A percentile compares a stretch with the other conserved stretches of the same genome.
phyloP scores from a whole-genome alignment of 2,329 filamentous ascomycete genomes.

The Drechslera avenae region DNA sequence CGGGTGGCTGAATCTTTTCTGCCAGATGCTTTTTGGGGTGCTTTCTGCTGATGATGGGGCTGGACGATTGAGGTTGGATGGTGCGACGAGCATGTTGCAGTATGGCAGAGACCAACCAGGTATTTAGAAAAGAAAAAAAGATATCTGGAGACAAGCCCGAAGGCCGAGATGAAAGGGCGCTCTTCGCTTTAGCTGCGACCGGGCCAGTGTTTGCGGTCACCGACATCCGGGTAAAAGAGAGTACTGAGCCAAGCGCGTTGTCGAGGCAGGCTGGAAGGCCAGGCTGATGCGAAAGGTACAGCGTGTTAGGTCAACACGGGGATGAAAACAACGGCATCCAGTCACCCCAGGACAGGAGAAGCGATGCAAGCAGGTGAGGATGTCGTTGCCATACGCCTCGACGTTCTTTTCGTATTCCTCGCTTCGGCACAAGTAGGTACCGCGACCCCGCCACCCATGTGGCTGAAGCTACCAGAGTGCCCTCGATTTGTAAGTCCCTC shows the following conservation, averaged over 20 bases:
- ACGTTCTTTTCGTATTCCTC: neutral
- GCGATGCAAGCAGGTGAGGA: neutral
- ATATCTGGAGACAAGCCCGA: neutral
- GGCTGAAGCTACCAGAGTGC: constrained; percentile 19
- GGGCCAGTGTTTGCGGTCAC: neutral
- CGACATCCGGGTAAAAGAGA: constrained; percentile 13
- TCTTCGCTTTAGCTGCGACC: neutral
- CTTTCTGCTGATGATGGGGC: no score
- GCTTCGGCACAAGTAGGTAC: neutral
- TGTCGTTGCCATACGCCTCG: neutral
- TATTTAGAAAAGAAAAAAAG: no score
- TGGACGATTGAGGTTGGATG: no score
- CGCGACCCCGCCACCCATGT: constrained; percentile 22
- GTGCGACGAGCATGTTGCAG: no score
- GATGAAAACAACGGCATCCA: no score
- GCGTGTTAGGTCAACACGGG: neutral
- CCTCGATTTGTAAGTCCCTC: constrained; percentile 28
- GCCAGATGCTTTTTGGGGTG: no score
- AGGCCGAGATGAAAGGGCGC: neutral
- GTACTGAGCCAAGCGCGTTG: constrained; percentile 1
- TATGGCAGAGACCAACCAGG: no score
- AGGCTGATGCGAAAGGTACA: neutral
- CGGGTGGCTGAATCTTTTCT: no score
- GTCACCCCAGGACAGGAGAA: no score
- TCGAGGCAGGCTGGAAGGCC: neutral